A percentile compares a stretch with the other conserved stretches of the same genome.
Conservation (phyloP, 1,284 basidiomycete species). For the Macrocybe sp. region DNA sequence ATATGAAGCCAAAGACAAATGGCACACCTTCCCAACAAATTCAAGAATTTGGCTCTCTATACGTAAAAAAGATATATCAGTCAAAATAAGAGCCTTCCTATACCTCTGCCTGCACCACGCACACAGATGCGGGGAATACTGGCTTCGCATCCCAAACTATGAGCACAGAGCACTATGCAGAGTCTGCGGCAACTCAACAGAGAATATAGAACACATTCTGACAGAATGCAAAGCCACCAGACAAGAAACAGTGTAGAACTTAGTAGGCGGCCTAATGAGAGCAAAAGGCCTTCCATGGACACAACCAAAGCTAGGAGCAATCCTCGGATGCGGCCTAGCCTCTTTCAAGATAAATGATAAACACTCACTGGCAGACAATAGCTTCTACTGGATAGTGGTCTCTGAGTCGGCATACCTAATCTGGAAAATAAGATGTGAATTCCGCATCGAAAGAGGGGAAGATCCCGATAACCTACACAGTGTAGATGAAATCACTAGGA, state of each 20-base stretch:
- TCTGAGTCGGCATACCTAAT: slow-evolving; percentile 17
- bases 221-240: slow-evolving; percentile 17
- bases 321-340: slow-evolving; percentile 10
- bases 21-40: too few relatives aligned
- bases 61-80: background rate
- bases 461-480: background rate
- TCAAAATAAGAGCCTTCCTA: slow-evolving; percentile 1
- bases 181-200: slow-evolving; percentile 7
- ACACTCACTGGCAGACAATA: too few relatives aligned
- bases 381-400: slow-evolving; percentile 14
- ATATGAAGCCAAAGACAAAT: too few relatives aligned
- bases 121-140: slow-evolving; percentile 14
- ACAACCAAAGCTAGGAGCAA: slow-evolving; percentile 9
- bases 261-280: slow-evolving; percentile 14
- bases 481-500: background rate
- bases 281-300: slow-evolving; percentile 12
- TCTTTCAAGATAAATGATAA: too few relatives aligned
- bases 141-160: slow-evolving; percentile 13
- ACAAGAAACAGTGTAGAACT: slow-evolving; percentile 17
- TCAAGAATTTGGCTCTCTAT: background rate
- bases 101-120: slow-evolving; percentile 11
- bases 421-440: slow-evolving; percentile 15
- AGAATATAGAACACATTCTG: slow-evolving; percentile 25
- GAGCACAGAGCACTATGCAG: slow-evolving; percentile 16
- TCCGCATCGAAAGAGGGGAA: slow-evolving; percentile 11